Evolutionary conservation across 768 basidiomycete species (phyloP), one percentile per base, ranked within the genome.

Genomic region (Termitomyces sp.): DNA sequence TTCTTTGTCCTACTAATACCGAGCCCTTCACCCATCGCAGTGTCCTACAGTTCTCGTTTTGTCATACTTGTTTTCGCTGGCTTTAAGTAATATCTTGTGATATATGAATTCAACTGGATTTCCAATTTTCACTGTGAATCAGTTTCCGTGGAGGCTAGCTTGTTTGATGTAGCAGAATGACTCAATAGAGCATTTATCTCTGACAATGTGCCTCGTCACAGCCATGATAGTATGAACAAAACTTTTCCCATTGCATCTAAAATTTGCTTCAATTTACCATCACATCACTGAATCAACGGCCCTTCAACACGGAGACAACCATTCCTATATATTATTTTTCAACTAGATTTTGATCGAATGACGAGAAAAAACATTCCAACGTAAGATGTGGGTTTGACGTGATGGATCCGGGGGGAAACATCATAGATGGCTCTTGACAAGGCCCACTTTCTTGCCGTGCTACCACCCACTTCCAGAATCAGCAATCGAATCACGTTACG

Each of bases 71-170:
- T 47, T 45, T 42, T 30, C 30, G 21, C 21, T 54, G 43, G 26
- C 41, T 50, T 28, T 49, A 41, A 53, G 42, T 42, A 52, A 55
- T 42, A 49, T 49, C 5, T 55, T 33, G 7, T 19, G n/a, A 46
- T 19, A 38, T 54, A 54, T 54, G 37, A 35, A 15, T 54, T 38
- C 28, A 26, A 54, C n/a, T 54, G 43, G 44, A 44, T 54, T 17
- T 46, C 35, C 21, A 26, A 37, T 9, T 23, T 30, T 48, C 9
- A 38, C 44, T 10, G 14, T 5, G 5, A 6, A 19, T 35, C 31
- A 30, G 19, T 33, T 35, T 12, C 10, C 30, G 28, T 46, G 40
- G 15, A 8, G 5, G 6, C 38, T n/a, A 17, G 7, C 38, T 42
- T 42, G 21, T 42, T 42, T 42, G 10, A 21, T 42, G 41, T 9